Base-by-base conservation (phyloP, 2,329 filamentous ascomycete species). In the Basipetospora chlamydospora region DNA sequence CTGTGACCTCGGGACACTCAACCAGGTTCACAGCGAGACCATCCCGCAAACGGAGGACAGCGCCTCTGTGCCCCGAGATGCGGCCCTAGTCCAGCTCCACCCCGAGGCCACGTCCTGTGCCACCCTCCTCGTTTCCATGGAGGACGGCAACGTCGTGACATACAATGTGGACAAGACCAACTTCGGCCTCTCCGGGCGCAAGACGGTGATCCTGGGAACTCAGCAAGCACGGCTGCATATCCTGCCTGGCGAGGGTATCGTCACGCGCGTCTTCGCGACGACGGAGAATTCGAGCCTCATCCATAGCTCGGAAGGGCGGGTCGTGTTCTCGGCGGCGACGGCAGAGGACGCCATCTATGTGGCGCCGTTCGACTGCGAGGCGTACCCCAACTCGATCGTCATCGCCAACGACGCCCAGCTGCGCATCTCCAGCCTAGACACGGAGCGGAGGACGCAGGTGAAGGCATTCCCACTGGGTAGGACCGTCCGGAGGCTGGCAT, bases 201-300 rank as follows among this genome's bases (percentile, higher is more conserved):
- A 87, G 52, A 86, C 77, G 47, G 78, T 93, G 17, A 75, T 88
- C 2, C 64, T 98, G 10, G 88, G 90, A 17, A 88, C 82, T 11
- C 80, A 86, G 41, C 81, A 92, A 46, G 82, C 88, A 2, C 75
- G 73, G 11, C 77, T 98, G 47, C 80, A 88, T 40, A 66, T 81
- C 16, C 60, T 98, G 2, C 83, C 86, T 0, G 71, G 78, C 35
- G 64, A 64, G 1, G 63, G 77, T 33, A 73, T 70, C 0, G 60
- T 84, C 1, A 81, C 70, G 51, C 92, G 82, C 47, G 77, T 98
- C 1, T 93, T 98, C 52, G 85, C 86, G 1, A 93, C 85, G 0
- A 94, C 86, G 39, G 90, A 98, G 49, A 85, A 95, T 50, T 83
- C 90, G 0, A 95, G 84, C 43, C 59, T 98, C 38, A 94, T 98